phyloP scores from a whole-genome alignment of 2,329 filamentous ascomycete genomes.

The Mycosphaerella sp. region DNA sequence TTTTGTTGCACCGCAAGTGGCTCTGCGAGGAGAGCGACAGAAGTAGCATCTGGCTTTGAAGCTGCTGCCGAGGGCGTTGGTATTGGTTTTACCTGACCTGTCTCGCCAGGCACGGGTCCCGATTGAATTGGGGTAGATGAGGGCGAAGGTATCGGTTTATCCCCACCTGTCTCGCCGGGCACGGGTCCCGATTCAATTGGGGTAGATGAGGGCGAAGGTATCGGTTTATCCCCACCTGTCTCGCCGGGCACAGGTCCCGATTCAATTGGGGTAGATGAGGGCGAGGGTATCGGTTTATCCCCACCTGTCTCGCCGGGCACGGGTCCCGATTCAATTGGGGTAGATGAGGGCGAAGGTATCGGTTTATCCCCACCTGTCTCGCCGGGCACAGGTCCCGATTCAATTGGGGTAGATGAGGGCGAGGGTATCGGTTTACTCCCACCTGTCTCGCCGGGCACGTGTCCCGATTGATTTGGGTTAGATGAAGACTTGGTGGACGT shows the following conservation, averaged over 20 bases:
- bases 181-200: too few relatives aligned
- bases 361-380: conserved; percentile 41
- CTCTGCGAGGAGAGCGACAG: conserved; percentile 60
- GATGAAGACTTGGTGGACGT: conserved; percentile 44
- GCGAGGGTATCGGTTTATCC: too few relatives aligned
- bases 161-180: conserved; percentile 35
- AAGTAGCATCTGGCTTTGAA: conserved; percentile 46
- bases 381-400: too few relatives aligned
- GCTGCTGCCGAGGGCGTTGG: conserved; percentile 46
- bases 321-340: too few relatives aligned
- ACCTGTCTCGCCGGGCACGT: conserved; percentile 30
- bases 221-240: too few relatives aligned
- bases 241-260: too few relatives aligned
- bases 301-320: too few relatives aligned
- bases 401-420: conserved; percentile 48
- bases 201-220: too few relatives aligned
- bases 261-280: too few relatives aligned
- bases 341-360: conserved; percentile 38
- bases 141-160: too few relatives aligned
- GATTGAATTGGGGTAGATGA: too few relatives aligned
- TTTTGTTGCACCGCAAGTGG: conserved; percentile 58
- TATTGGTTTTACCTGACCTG: conserved; percentile 44
- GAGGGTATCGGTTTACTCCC: conserved; percentile 41
- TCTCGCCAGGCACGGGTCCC: too few relatives aligned
- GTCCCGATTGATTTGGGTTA: conserved; percentile 38